phyloP scores from a whole-genome alignment of 2,329 filamentous ascomycete genomes.

The Claviceps spartinae region DNA sequence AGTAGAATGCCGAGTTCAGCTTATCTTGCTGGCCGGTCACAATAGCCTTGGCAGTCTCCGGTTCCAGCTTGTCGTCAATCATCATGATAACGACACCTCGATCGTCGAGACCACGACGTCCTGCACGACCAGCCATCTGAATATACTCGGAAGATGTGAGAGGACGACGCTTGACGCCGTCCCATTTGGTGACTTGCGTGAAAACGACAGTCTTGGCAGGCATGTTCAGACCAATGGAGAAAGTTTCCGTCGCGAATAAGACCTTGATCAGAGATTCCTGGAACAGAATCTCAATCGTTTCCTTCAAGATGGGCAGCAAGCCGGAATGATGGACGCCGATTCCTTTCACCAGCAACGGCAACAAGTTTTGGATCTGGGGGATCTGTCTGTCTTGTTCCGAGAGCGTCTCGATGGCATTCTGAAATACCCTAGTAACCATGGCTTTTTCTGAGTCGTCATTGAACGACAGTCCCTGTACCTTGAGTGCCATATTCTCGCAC shows the following conservation, averaged over 20 bases:
- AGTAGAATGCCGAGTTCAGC: constrained; percentile 91
- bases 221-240: constrained; percentile 98
- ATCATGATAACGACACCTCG: constrained; percentile 99
- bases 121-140: constrained; percentile 95
- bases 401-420: constrained; percentile 81
- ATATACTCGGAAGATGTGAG: constrained; percentile 93
- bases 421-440: constrained; percentile 89
- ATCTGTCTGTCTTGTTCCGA: constrained; percentile 82
- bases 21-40: constrained; percentile 95
- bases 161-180: constrained; percentile 67
- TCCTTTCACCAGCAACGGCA: constrained; percentile 77
- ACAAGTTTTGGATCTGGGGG: constrained; percentile 79
- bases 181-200: constrained; percentile 89
- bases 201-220: constrained; percentile 99
- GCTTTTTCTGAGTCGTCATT: constrained; percentile 93
- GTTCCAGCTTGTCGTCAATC: constrained; percentile 94
- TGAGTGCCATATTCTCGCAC: constrained; percentile 78
- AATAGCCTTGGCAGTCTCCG: constrained; percentile 83
- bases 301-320: constrained; percentile 86
- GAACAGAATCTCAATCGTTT: constrained; percentile 97
- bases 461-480: constrained; percentile 78
- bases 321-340: constrained; percentile 97
- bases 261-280: constrained; percentile 97
- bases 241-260: constrained; percentile 93
- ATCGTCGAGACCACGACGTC: constrained; percentile 91